Evolutionary conservation across 257 asterid genomes (phyloP), one percentile per base, ranked within the genome.

Genomic region (Fraxinus cuspidata): DNA sequence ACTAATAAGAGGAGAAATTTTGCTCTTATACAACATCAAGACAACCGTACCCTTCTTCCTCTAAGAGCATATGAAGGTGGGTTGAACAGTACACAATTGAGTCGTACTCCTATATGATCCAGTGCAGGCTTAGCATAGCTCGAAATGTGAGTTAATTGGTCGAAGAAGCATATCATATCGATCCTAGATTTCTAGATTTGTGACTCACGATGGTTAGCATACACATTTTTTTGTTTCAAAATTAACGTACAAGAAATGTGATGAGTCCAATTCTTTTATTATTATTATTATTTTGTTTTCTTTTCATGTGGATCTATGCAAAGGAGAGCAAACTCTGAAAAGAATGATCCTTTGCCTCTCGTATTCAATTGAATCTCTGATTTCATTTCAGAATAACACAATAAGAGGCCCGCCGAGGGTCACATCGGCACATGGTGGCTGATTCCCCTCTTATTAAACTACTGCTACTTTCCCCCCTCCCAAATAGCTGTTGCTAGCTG

Each of bases 401-500:
- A 44, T 31, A 12, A 16, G 71, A 35, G 71, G 35, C n/a, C 19
- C 21, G 21, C 31, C 1, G 8, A 16, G 35, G n/a, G 31, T 66
- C 71, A 66, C 40, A 66, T 29, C 19, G 2, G n/a, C 34, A 13
- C 34, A 90, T 90, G 95, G 92, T 86, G 86, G 89, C 85, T 85
- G 91, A 89, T 89, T 84, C 89, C 88, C 81, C 72, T 60, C 65
- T 83, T 81, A 81, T 79, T 89, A 85, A 85, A 84, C 84, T 58
- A 77, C 23, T 78, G 21, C 71, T 75, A 71, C 92, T 83, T 73
- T 81, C 44, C 49, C 79, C 80, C 72, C 74, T 42, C 79, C 75
- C 72, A 64, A 69, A 86, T 89, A 90, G 97, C 92, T 88, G 96
- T 92, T 81, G 96, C 97, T 87, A 88, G 95, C 92, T 90, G 97